Base-by-base conservation (phyloP, 1,284 basidiomycete species). In the Apiotrichum gamsii region DNA sequence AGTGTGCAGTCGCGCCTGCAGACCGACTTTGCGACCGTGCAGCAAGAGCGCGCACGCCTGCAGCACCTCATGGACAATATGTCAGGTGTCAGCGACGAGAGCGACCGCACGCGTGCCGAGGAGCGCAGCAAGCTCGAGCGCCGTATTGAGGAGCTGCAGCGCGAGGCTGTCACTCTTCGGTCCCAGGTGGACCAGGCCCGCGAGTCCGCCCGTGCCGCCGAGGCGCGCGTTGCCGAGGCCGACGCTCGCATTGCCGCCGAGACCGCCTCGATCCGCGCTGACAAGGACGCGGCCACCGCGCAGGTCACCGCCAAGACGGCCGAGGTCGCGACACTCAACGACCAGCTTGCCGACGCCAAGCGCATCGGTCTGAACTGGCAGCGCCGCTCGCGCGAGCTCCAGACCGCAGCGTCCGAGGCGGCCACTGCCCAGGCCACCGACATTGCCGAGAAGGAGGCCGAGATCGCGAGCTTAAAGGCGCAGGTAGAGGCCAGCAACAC, bases 21-120 rank as follows among this genome's bases (percentile, higher is more conserved):
- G 8, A 84, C 90, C 41, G 91, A 96, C 72, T 90, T 94, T 69
- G 82, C 81, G 60, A 78, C 76, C 1, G 76, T 95, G 2, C 76
- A 84, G 6, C 76, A 83, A 56, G 91, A 96, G 65, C 82, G 89
- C 9, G 82, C 86, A 5, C 84, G 85, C 52, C 76, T 96, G 9
- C 82, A 87, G 16, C 87, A 90, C 63, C 77, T 95, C 16, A 87
- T 95, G 78, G 76, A 80, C 20, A 93, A 87, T 60, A 82, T 93
- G 23, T 87, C 90, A 70, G 84, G 80, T 61, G 90, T 96, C 82
- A 87, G 90, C 60, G 80, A 80, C 46, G 90, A 95, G 62, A 77
- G 88, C 14, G 90, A 94, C 62, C 79, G 82, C 31, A 84, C 85
- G 0, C 82, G 83, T 10, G 81, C 83, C 58, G 90, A 89, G 52